These are phyloP conservation scores for Myriosclerotinia duriaeana DNA, from an alignment of 2,329 filamentous ascomycete species.

Conservation along the genomic window DNA sequence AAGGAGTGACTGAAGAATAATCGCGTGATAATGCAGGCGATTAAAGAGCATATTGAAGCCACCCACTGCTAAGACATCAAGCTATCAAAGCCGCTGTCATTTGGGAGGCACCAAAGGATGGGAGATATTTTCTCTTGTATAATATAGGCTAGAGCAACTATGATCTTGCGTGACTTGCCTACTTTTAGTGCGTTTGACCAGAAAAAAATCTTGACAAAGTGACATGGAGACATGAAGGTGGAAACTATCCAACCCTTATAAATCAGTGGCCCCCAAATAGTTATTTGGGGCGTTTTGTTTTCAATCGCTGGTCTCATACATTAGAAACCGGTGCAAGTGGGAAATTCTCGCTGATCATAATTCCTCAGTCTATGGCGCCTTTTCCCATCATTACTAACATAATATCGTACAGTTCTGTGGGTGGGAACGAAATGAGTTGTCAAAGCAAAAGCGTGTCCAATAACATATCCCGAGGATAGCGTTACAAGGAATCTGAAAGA, in stretches of 20 bases:
- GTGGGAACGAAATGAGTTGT: too few relatives aligned
- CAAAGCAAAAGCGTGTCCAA: too few relatives aligned
- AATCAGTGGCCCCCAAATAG: background rate
- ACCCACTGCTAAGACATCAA: background rate
- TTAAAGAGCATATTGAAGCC: background rate
- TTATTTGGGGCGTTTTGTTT: background rate
- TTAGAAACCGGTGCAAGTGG: too few relatives aligned
- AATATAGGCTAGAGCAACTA: background rate
- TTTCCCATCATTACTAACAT: too few relatives aligned
- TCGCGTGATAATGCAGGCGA: too few relatives aligned
- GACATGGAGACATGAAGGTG: background rate
- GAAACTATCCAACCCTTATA: background rate
- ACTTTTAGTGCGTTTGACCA: background rate
- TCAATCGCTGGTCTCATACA: background rate
- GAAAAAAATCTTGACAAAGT: background rate
- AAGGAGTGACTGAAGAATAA: background rate
- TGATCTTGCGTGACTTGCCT: background rate
- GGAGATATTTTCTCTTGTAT: background rate
- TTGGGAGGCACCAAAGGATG: background rate
- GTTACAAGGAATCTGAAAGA: too few relatives aligned
- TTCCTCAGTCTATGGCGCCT: too few relatives aligned
- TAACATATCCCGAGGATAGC: too few relatives aligned
- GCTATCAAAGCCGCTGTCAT: background rate
- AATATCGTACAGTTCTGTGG: too few relatives aligned
- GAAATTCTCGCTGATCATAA: too few relatives aligned